Percentiles rank a stretch among this genome's conserved stretches.
Evolutionary conservation across 1,284 basidiomycete genomes (phyloP).

Genomic region (Fomitopsis pinicola): DNA sequence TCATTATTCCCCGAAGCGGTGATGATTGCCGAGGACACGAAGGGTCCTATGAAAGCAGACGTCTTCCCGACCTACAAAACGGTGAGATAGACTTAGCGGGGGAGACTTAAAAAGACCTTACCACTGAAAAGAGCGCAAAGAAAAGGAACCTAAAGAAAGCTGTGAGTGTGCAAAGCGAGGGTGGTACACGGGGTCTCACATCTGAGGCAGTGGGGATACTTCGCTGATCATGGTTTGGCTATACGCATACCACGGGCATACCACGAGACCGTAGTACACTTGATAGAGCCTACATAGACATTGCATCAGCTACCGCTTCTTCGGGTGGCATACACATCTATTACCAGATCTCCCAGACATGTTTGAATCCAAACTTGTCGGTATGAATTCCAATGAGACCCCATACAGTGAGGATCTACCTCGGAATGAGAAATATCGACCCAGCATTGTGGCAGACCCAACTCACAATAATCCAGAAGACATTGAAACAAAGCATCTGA

Average conservation of each 20-base stretch:
- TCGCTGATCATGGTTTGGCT: constrained; percentile 85
- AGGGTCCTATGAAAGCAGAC: constrained; percentile 78
- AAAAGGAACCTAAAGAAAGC: constrained; percentile 58
- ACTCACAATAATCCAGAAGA: constrained; percentile 65
- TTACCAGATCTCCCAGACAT: constrained; percentile 78
- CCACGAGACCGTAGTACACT: constrained; percentile 72
- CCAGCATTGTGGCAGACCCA: not conserved
- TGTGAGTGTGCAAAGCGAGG: constrained; percentile 3
- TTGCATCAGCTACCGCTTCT: not conserved
- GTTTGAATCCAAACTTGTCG: constrained; percentile 74
- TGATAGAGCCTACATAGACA: constrained; percentile 50
- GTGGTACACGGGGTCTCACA: constrained; percentile 36
- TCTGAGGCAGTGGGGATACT: constrained; percentile 71
- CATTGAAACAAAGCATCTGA: constrained; percentile 71
- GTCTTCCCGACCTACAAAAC: constrained; percentile 62
- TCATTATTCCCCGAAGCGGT: constrained; percentile 67
- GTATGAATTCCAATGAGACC: constrained; percentile 77
- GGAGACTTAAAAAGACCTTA: constrained; percentile 23
- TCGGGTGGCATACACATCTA: not conserved
- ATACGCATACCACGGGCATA: constrained; percentile 84
- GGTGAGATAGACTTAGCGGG: not conserved
- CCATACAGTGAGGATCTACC: constrained; percentile 65
- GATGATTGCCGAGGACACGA: constrained; percentile 74
- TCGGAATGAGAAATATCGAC: not conserved
- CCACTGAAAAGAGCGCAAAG: constrained; percentile 74